Conservation (phyloP, 352 stramenopile species). For the Saprolegnia parasitica region DNA sequence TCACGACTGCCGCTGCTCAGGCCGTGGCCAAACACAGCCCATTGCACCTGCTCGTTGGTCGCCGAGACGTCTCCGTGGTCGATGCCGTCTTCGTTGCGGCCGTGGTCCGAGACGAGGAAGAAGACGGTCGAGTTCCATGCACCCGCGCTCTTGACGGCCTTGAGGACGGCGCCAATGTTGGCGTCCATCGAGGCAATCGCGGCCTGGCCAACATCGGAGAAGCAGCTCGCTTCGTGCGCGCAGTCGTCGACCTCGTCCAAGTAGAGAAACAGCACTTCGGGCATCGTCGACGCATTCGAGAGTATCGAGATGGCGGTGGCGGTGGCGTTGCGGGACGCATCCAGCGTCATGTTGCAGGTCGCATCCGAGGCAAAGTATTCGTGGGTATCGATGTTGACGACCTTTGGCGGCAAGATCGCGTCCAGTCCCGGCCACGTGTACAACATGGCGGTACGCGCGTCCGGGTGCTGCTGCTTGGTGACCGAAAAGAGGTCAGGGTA, state of each 20-base stretch:
- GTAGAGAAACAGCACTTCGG: slow-evolving; percentile 19
- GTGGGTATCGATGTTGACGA: slow-evolving; percentile 19
- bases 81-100: slow-evolving; percentile 21
- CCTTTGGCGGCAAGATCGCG: slow-evolving; percentile 19
- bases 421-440: slow-evolving; percentile 22
- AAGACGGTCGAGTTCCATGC: slow-evolving; percentile 21
- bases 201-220: slow-evolving; percentile 14
- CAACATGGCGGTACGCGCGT: slow-evolving; percentile 17
- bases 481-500: slow-evolving; percentile 27
- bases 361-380: background rate
- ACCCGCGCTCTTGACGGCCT: slow-evolving; percentile 15
- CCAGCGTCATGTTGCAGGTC: slow-evolving; percentile 8
- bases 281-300: background rate
- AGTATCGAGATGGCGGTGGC: slow-evolving; percentile 6
- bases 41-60: slow-evolving; percentile 18
- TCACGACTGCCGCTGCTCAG: slow-evolving; percentile 20
- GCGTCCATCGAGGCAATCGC: slow-evolving; percentile 19
- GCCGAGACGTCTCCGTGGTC: background rate
- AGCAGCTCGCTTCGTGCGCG: slow-evolving; percentile 26
- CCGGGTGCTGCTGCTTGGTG: slow-evolving; percentile 25
- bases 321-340: slow-evolving; percentile 7
- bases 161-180: slow-evolving; percentile 20
- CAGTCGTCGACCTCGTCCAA: slow-evolving; percentile 18
- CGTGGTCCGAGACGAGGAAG: slow-evolving; percentile 26
- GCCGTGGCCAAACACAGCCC: slow-evolving; percentile 12